These are phyloP conservation scores for Scheffersomyces quercinus DNA, from an alignment of 1,139 yeast genomes.

Conservation along the genomic window DNA sequence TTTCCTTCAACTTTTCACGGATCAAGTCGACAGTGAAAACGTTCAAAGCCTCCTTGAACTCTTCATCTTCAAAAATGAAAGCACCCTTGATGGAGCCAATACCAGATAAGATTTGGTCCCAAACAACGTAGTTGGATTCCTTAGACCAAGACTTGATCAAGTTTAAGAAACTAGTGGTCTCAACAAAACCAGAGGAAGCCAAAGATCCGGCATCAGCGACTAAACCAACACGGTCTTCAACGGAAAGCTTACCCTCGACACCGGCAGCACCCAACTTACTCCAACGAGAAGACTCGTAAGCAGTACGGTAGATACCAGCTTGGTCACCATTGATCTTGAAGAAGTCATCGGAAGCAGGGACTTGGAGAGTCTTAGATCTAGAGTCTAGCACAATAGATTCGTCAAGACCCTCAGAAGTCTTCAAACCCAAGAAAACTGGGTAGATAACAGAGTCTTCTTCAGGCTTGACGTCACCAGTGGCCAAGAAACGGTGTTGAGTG, in stretches of 20 bases:
- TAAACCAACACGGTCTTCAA: conserved; percentile 83
- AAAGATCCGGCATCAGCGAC: conserved; percentile 81
- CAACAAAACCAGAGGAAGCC: conserved; percentile 70
- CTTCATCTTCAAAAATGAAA: conserved; percentile 68
- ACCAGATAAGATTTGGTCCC: conserved; percentile 67
- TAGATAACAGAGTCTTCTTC: conserved; percentile 57
- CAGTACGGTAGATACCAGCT: conserved; percentile 80
- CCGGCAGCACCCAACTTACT: conserved; percentile 72
- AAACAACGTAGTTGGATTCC: conserved; percentile 73
- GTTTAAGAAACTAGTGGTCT: conserved; percentile 64
- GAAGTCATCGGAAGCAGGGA: conserved; percentile 39
- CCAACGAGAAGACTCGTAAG: conserved; percentile 76
- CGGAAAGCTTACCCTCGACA: conserved; percentile 61
- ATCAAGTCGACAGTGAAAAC: conserved; percentile 62
- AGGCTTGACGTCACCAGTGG: conserved; percentile 53
- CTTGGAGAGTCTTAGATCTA: conserved; percentile 51
- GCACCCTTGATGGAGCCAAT: conserved; percentile 60
- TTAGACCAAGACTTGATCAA: conserved; percentile 67
- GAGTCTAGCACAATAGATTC: conserved; percentile 57
- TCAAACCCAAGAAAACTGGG: conserved; percentile 82
- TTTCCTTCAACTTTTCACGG: conserved; percentile 51
- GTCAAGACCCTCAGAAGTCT: conserved; percentile 58
- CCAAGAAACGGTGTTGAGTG: conserved; percentile 56
- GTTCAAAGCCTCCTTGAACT: conserved; percentile 56
- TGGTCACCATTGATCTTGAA: conserved; percentile 84